Base-by-base conservation (phyloP, 2,329 filamentous ascomycete species). In the Juglanconis juglandina region DNA sequence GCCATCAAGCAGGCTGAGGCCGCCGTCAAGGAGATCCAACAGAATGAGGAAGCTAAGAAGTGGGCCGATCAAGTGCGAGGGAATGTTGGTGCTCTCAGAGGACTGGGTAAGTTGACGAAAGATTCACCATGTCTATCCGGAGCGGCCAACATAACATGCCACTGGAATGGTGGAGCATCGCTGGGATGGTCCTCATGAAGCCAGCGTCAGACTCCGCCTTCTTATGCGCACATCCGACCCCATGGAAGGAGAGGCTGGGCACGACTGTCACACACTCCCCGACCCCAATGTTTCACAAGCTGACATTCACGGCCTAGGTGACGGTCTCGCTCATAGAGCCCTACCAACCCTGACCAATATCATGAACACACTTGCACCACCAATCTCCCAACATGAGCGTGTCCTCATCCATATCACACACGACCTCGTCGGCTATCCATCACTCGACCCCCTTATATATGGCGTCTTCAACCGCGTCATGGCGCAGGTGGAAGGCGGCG, bases 401-500 rank as follows among this genome's bases (percentile, higher is more conserved):
- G 89, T 99, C 7, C 90, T 96, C 69, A 98, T 99, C 69, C 95
- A 99, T 78, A 96, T 95, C 65, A 96, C 94, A 8, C 95, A 99
- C 79, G 95, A 98, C 74, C 85, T 99, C 48, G 87, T 92, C 67
- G 92, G 92, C 67, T 99, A 99, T 73, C 95, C 95, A 3, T 94
- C 92, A 17, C 86, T 99, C 67, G 94, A 98, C 72, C 92, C 94
- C 17, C 84, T 97, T 58, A 91, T 98, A 68, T 92, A 98, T 76
- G 84, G 85, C 60, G 92, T 95, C 65, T 99, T 99, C 78, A 90
- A 90, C 58, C 88, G 92, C 56, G 93, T 99, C 69, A 99, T 99
- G 95, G 86, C 92, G n/a, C 95, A 99, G 77, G 95, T 99, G 50
- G 95, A 99, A 76, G 95, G 95, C 65, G 95, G 95, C 58, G 95